A percentile compares a stretch with the other conserved stretches of the same genome.
These are phyloP conservation scores for Leccinum subgranulosum DNA, from an alignment of 768 basidiomycete species.

Conservation along the genomic window DNA sequence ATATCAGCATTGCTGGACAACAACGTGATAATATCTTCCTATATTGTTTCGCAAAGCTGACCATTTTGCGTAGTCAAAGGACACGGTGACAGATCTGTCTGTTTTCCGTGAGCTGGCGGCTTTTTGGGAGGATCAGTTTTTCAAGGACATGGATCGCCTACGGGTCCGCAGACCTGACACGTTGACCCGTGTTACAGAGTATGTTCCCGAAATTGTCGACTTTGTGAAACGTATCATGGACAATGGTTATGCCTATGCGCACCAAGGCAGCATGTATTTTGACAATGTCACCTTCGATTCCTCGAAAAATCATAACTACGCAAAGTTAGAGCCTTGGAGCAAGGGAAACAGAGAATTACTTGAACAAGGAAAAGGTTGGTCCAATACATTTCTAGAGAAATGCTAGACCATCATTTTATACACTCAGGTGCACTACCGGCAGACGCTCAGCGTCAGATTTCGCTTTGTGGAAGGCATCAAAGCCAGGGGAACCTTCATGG, in stretches of 20 bases:
- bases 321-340: conserved; percentile 94
- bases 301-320: conserved; percentile 76
- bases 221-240: conserved; percentile 84
- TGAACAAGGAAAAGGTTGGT: conserved; percentile 86
- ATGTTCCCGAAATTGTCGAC: conserved; percentile 88
- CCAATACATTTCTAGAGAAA: background rate
- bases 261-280: conserved; percentile 88
- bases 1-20: conserved; percentile 70
- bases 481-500: conserved; percentile 96
- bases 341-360: conserved; percentile 89
- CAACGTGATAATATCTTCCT: conserved; percentile 46
- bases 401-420: background rate
- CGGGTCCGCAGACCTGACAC: conserved; percentile 85
- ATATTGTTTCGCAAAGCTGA: conserved; percentile 1
- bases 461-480: conserved; percentile 96
- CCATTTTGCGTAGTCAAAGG: conserved; percentile 52
- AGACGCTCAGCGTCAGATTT: conserved; percentile 89
- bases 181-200: conserved; percentile 94
- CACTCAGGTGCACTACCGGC: conserved; percentile 52
- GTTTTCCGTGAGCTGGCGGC: conserved; percentile 80
- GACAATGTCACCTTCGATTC: conserved; percentile 81
- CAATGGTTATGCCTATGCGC: conserved; percentile 75
- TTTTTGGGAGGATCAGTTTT: conserved; percentile 88
- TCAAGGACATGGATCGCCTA: conserved; percentile 88
- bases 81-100: conserved; percentile 81